Evolutionary conservation across 179 eudicot genomes (phyloP).

Genomic region (Sideroxylon spinosum): DNA sequence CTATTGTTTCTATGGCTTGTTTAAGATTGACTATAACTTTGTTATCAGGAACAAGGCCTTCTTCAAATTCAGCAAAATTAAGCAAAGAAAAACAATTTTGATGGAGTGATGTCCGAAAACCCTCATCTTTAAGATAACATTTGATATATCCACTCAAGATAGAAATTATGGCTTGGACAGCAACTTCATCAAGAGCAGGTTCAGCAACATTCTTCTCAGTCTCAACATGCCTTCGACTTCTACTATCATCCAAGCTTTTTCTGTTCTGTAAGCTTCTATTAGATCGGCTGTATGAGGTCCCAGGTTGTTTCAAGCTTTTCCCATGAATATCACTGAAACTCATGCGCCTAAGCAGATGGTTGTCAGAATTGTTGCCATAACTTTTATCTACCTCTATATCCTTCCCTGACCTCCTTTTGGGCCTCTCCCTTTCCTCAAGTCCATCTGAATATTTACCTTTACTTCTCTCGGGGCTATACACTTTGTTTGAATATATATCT

Average conservation of each 20-base stretch:
- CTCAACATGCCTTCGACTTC: conserved; percentile 16
- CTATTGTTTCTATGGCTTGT: conserved; percentile 48
- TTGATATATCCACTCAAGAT: conserved; percentile 37
- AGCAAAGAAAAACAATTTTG: conserved; percentile 40
- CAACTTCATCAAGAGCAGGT: conserved; percentile 46
- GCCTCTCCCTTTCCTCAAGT: conserved; percentile 14
- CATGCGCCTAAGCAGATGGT: background rate
- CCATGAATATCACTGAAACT: conserved; percentile 12
- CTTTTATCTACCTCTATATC: conserved; percentile 15
- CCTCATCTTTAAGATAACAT: conserved; percentile 32
- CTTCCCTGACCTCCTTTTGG: conserved; percentile 18
- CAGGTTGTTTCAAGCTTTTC: conserved; percentile 19
- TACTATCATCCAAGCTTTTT: conserved; percentile 21
- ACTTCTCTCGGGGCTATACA: conserved; percentile 22
- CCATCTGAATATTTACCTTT: conserved; percentile 10
- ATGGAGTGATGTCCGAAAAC: conserved; percentile 34
- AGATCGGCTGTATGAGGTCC: conserved; percentile 13
- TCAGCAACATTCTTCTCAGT: conserved; percentile 23
- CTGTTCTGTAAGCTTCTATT: conserved; percentile 8
- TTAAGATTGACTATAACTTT: conserved; percentile 44
- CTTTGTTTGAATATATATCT: conserved; percentile 29
- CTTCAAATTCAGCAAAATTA: conserved; percentile 29
- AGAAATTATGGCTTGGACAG: conserved; percentile 45
- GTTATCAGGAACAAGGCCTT: conserved; percentile 28
- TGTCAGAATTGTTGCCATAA: conserved; percentile 13